Conservation (phyloP, 208 protist genomes). For the Crithidia fasciculata region DNA sequence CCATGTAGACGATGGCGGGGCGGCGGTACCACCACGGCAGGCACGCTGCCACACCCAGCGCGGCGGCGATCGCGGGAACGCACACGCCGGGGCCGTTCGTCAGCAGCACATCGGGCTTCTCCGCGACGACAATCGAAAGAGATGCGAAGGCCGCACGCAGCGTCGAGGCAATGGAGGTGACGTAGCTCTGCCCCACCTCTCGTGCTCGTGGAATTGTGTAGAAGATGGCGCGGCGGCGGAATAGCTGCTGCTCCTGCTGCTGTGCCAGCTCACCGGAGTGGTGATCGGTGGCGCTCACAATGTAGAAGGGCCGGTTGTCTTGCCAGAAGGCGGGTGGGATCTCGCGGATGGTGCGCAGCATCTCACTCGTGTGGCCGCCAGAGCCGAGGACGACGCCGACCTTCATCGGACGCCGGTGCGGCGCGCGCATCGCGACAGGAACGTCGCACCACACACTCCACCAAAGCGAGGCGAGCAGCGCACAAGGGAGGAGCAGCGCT, state of each 20-base stretch:
- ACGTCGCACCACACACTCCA: slow-evolving; percentile 14
- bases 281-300: slow-evolving; percentile 80
- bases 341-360: slow-evolving; percentile 74
- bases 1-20: slow-evolving; percentile 82
- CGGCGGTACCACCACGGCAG: slow-evolving; percentile 55
- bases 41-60: slow-evolving; percentile 45
- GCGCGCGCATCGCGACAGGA: slow-evolving; percentile 28
- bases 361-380: slow-evolving; percentile 93
- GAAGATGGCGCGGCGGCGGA: slow-evolving; percentile 49
- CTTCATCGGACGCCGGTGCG: slow-evolving; percentile 36
- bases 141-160: slow-evolving; percentile 44
- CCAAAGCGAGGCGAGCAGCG: slow-evolving; percentile 22
- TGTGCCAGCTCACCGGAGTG: slow-evolving; percentile 61
- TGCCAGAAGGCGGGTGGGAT: slow-evolving; percentile 51
- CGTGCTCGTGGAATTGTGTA: slow-evolving; percentile 83
- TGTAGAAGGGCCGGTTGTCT: slow-evolving; percentile 58
- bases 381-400: slow-evolving; percentile 89
- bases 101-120: slow-evolving; percentile 81
- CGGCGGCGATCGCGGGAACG: slow-evolving; percentile 80
- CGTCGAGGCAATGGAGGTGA: slow-evolving; percentile 78
- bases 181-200: slow-evolving; percentile 92
- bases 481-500: not conserved
- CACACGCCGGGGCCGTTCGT: slow-evolving; percentile 93
- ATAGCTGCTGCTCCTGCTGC: slow-evolving; percentile 54
- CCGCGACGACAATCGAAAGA: slow-evolving; percentile 34